Percentiles rank a stretch among this genome's conserved stretches.
phyloP scores from a whole-genome alignment of 1,284 basidiomycete species.

The Heterobasidion parviporum region DNA sequence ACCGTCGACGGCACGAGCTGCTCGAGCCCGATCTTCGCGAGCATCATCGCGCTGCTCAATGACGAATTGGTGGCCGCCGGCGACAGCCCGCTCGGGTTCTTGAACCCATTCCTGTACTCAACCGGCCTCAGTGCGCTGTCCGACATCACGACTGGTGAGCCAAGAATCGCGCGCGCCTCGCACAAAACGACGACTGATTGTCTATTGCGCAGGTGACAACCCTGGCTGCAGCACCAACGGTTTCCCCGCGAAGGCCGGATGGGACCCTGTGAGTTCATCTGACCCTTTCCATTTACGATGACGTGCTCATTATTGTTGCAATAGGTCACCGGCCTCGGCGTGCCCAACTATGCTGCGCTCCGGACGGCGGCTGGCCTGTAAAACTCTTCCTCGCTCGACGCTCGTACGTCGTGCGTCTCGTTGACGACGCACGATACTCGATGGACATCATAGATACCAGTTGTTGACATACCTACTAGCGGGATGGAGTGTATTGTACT shows the following conservation, averaged over 20 bases:
- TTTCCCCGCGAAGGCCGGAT: conserved; percentile 30
- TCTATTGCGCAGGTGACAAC: conserved; percentile 26
- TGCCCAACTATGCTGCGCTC: conserved; percentile 20
- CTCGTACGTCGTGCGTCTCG: no score
- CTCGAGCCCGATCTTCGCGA: conserved; percentile 49
- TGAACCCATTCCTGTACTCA: conserved; percentile 53
- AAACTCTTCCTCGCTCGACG: no score
- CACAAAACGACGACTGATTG: neutral
- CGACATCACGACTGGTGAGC: conserved; percentile 34
- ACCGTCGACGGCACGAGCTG: conserved; percentile 35
- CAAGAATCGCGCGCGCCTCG: neutral
- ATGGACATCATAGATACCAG: no score
- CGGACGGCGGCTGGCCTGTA: neutral
- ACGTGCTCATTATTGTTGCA: no score
- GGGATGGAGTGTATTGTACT: no score
- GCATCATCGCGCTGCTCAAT: conserved; percentile 48
- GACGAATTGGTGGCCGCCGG: conserved; percentile 43
- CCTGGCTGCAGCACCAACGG: conserved; percentile 21
- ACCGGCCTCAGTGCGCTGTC: conserved; percentile 40
- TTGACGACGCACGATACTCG: no score
- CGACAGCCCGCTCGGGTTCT: conserved; percentile 46
- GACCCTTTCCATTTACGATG: neutral
- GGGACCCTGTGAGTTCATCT: conserved; percentile 44
- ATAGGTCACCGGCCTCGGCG: conserved; percentile 20
- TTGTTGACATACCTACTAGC: no score